Percentiles rank a stretch among this genome's conserved stretches.
Evolutionary conservation across 768 basidiomycete species (phyloP).

Genomic region (Mycena olivaceomarginata): DNA sequence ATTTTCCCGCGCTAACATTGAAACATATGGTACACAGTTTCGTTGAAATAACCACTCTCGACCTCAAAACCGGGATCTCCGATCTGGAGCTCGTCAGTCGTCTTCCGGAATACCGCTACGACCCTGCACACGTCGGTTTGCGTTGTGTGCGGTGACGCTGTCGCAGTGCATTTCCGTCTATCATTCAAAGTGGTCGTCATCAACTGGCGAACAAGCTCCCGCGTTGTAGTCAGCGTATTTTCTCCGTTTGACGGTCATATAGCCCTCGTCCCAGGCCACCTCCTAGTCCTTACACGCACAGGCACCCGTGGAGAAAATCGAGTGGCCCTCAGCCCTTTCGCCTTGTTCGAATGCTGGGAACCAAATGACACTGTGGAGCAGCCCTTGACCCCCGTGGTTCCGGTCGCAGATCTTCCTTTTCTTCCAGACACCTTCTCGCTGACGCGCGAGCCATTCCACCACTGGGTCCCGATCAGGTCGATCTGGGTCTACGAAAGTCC

Average conservation of each 20-base stretch:
- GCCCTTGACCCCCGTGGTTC: not conserved
- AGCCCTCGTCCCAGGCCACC: not conserved
- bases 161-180: not conserved
- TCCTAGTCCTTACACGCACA: not conserved
- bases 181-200: conserved; percentile 10
- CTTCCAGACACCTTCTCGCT: not conserved
- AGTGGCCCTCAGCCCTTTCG: not conserved
- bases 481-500: conserved; percentile 18
- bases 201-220: conserved; percentile 23
- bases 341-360: not conserved
- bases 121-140: too few species aligned
- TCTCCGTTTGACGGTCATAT: not conserved
- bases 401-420: not conserved
- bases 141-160: conserved; percentile 8
- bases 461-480: not conserved
- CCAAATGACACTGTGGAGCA: not conserved
- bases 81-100: not conserved
- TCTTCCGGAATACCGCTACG: too few species aligned
- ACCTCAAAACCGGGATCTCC: not conserved
- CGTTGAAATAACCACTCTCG: conserved; percentile 4
- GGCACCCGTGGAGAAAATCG: not conserved
- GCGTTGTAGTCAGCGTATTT: too few species aligned
- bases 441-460: too few species aligned
- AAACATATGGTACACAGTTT: conserved; percentile 3
- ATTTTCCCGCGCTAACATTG: not conserved